Base-by-base conservation (phyloP, 1,139 yeast species). In the Yamadazyma dendronema region DNA sequence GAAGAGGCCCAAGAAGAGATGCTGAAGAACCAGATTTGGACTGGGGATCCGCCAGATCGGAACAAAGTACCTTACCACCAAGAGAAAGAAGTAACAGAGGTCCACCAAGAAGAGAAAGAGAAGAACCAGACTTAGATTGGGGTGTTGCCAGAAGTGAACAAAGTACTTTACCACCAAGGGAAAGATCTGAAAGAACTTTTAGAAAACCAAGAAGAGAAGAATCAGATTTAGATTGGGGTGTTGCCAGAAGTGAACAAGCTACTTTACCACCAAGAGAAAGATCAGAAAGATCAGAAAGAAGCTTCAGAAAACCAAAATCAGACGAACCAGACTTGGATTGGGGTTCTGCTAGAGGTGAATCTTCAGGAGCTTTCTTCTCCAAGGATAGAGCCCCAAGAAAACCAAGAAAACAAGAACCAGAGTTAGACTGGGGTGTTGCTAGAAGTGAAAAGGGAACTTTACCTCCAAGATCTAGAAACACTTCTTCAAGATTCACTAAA, bases 281-380 rank as follows among this genome's bases (percentile, higher is more conserved):
- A 49, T 50, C 55, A 52, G 38, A 54, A 54, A 50, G 53, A 52
- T 39, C 56, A 55, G 76, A 72, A 35, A 36, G 42, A 35, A n/a
- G n/a, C n/a, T n/a, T n/a, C n/a, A n/a, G n/a, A n/a, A 28, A 26
- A 9, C 38, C 37, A 41, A 65, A 70, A 54, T 65, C 62, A 49
- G 76, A 71, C 44, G 79, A 72, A 48, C 72, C 75, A 33, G 76
- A 75, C 11, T 65, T 78, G 39, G 85, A 81, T 53, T 82, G 87
- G 87, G 63, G 70, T 49, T 52, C 59, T 37, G 64, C 66, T 35
- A 54, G 67, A 49, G 47, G 48, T 36, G 44, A 56, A n/a, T n/a
- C n/a, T n/a, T n/a, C n/a, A n/a, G 61, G 56, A 12, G 47, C 53
- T 4, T 61, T 65, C 48, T 71, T 74, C 31, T 63, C 64, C 42